Base-by-base conservation (phyloP, 495 filamentous ascomycete species). In the Achaetomiella virescens region DNA sequence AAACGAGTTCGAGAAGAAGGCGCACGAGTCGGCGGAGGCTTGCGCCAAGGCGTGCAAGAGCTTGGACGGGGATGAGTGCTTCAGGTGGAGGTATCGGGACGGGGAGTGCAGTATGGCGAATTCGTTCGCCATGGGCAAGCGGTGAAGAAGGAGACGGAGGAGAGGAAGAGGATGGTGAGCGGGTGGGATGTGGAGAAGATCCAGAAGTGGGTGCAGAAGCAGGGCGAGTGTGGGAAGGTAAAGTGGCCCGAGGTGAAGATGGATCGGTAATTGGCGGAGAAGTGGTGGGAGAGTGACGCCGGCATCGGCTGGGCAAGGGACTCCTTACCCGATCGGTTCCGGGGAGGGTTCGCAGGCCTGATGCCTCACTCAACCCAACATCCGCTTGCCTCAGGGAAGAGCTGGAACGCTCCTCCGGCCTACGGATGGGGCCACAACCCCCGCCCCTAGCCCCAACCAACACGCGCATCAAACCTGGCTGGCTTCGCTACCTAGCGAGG, bases 41-140 rank as follows among this genome's bases (percentile, higher is more conserved):
- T 81, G 78, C 61, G 64, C 54, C 1, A 56, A 55, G n/a, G 64
- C 72, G n/a, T 81, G 78, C 51, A 66, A 72, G 42, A 69, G 68
- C 35, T 37, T 72, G 3, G 3, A 7, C 20, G 14, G 8, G 21
- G 36, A 64, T 12, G 64, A 73, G 29, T 76, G 74, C 62, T 70
- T 75, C 52, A 67, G 68, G 56, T 76, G 58, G 49, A 58, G 63
- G 22, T 75, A 65, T 48, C 31, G 55, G 14, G 47, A 66, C 17
- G 70, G 70, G 21, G 44, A 61, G 15, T 76, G 74, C 54, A 43
- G 47, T 6, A 62, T 67, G 9, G 33, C 57, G 43, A 63, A 55
- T 31, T 53, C 64, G 2, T 66, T 75, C 49, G 61, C 25, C 25
- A 61, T 74, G 5, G 72, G 27, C 3, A 63, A 64, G 27, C 71